phyloP scores from a whole-genome alignment of 257 asterid species.

The Solanum boliviense region DNA sequence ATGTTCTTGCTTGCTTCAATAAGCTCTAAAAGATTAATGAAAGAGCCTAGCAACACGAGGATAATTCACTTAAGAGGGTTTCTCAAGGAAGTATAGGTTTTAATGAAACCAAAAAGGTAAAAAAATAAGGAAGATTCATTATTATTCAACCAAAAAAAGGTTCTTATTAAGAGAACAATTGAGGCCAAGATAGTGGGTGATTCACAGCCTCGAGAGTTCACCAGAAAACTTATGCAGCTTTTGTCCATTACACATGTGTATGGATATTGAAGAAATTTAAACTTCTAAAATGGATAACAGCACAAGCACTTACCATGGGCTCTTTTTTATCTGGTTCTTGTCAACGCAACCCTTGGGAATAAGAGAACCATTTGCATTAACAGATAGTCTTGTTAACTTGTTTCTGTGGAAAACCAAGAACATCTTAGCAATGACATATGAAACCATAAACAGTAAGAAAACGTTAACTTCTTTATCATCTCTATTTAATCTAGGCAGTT shows the following conservation, averaged over 20 bases:
- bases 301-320: conserved; percentile 47
- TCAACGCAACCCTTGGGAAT: conserved; percentile 66
- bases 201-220: not conserved
- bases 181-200: not conserved
- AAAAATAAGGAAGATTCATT: not conserved
- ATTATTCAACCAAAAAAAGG: not conserved
- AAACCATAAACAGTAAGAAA: not conserved
- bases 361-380: conserved; percentile 78
- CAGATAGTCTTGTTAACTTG: conserved; percentile 69
- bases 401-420: conserved; percentile 36
- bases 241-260: not conserved
- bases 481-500: not conserved
- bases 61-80: not conserved
- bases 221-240: not conserved
- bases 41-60: not conserved
- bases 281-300: not conserved
- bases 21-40: not conserved
- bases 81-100: not conserved
- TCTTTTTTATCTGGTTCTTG: conserved; percentile 66
- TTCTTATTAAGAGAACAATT: not conserved
- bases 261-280: not conserved
- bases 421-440: not conserved
- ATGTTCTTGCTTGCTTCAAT: not conserved
- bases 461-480: not conserved
- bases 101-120: not conserved